Evolutionary conservation across 1,139 yeast genomes (phyloP).

Genomic region (Candida neerlandica): DNA sequence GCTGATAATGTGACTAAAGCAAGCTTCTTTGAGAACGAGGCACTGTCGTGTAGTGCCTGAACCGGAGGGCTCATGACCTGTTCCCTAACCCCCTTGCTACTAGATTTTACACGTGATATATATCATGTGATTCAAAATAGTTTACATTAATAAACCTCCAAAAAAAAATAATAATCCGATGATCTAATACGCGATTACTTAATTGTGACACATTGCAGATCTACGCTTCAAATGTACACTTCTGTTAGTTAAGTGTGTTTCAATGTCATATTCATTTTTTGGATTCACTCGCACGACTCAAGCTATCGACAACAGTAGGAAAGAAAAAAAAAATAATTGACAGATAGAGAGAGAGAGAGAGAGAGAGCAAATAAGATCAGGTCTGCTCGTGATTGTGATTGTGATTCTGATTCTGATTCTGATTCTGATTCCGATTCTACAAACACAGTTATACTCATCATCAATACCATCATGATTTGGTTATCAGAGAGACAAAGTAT

Average conservation of each 20-base stretch:
- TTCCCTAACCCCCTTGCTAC: too few species aligned
- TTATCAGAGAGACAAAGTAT: conserved; percentile 76
- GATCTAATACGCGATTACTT: neutral
- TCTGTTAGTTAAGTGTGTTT: neutral
- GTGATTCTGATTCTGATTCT: too few species aligned
- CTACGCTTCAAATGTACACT: neutral
- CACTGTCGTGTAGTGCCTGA: too few species aligned
- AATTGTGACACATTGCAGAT: neutral
- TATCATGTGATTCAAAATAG: too few species aligned
- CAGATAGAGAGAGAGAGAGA: neutral
- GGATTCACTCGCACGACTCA: neutral
- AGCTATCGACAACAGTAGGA: neutral
- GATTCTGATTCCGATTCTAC: neutral
- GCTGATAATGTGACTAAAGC: too few species aligned
- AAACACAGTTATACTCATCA: neutral
- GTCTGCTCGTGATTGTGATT: too few species aligned
- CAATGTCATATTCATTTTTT: neutral
- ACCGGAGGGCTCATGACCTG: too few species aligned
- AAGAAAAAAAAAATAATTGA: neutral
- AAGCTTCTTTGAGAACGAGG: too few species aligned
- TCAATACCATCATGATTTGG: conserved; percentile 58
- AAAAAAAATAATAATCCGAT: too few species aligned
- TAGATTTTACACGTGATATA: too few species aligned
- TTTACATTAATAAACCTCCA: too few species aligned
- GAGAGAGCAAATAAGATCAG: too few species aligned